Base-by-base conservation (phyloP, 2,329 filamentous ascomycete species). In the Claviceps paspali region DNA sequence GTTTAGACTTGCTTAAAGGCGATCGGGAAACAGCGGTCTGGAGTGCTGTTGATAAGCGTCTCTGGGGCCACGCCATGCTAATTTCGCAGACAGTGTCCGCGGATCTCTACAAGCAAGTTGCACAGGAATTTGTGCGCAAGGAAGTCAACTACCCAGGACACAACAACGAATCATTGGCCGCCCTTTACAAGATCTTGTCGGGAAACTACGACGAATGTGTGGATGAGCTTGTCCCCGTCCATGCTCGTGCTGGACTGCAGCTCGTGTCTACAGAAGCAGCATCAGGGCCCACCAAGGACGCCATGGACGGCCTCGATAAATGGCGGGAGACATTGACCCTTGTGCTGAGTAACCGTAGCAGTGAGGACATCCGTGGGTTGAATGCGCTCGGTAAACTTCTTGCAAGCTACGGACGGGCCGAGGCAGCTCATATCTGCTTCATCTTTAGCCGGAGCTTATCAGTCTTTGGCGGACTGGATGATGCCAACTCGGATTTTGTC, bases 61-160 rank as follows among this genome's bases (percentile, higher is more conserved):
- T 98, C 3, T 98, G 92, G 92, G 91, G 85, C 2, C 92, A 98
- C 56, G 92, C 91, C 3, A 82, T 98, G 70, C 67, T 98, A 15
- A 79, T 98, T 26, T 81, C 91, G 2, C 72, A 76, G 42, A 77
- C 76, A 0, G 56, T 93, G 60, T 91, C 84, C 1, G 66, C 82
- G 33, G 82, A 84, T 17, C 66, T 92, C 2, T 96, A 92, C 72
- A 92, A 86, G 55, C 83, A 92, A 53, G 87, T 98, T 19, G 76
- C 86, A 1, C 86, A 93, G 50, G 91, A 98, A 51, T 98, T 98
- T 51, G 81, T 98, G 14, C 80, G 86, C 47, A 87, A 92, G 50
- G 91, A 98, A 55, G 84, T 98, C 38, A 92, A 91, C 54, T 79
- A 79, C 36, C 65, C 79, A 3, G 77, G 82, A 2, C 76, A 79